phyloP scores from a whole-genome alignment of 1,284 basidiomycete species.

The Limonomyces culmigenus region DNA sequence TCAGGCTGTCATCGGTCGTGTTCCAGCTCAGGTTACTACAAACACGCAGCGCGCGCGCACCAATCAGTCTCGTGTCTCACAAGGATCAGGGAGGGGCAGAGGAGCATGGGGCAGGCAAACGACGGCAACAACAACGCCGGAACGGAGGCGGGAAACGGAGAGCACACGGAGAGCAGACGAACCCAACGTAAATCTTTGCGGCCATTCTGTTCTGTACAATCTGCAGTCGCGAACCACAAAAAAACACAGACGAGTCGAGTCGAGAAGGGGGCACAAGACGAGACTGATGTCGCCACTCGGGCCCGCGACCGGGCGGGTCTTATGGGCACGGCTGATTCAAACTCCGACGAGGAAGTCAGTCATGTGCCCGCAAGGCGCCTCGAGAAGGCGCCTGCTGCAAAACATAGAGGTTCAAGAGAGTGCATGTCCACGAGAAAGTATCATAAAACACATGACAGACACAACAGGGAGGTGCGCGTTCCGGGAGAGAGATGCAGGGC shows the following conservation, averaged over 20 bases:
- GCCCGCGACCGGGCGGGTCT: too few relatives aligned
- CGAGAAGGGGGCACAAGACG: neutral
- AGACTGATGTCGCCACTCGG: neutral
- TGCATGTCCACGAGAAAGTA: too few relatives aligned
- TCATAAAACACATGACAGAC: too few relatives aligned
- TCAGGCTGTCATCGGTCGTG: constrained; percentile 81
- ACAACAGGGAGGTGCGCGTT: too few relatives aligned
- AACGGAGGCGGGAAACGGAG: neutral
- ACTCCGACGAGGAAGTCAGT: neutral
- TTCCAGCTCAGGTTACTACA: constrained; percentile 87
- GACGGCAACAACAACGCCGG: neutral
- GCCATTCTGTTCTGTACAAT: constrained; percentile 29
- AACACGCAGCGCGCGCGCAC: constrained; percentile 20
- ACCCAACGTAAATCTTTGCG: constrained; percentile 78
- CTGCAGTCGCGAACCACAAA: constrained; percentile 1
- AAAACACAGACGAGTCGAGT: constrained; percentile 1
- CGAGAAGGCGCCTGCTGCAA: too few relatives aligned
- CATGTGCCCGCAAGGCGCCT: neutral
- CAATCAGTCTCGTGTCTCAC: constrained; percentile 1
- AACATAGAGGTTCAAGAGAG: too few relatives aligned
- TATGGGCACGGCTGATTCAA: too few relatives aligned
- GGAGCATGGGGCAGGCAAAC: neutral
- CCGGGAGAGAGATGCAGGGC: too few relatives aligned
- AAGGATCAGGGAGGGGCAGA: neutral
- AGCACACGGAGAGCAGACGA: constrained; percentile 19